Evolutionary conservation across 83 land plant species (phyloP).

Genomic region (Larix sibirica): DNA sequence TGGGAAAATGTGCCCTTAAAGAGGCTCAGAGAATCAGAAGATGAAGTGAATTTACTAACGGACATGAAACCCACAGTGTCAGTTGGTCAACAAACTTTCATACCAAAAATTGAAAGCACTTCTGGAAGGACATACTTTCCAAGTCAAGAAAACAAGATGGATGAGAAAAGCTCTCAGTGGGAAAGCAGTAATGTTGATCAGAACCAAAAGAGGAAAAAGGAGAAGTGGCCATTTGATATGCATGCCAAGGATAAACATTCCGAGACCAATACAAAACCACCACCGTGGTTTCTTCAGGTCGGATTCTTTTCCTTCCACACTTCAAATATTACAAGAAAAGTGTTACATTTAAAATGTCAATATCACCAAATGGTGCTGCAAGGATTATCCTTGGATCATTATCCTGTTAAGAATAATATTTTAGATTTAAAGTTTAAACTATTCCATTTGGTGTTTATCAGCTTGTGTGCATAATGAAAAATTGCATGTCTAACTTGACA

Average conservation of each 20-base stretch:
- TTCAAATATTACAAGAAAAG: neutral
- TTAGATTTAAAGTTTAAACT: neutral
- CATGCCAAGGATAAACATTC: conserved; percentile 8
- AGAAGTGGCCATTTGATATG: conserved; percentile 6
- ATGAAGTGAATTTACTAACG: neutral
- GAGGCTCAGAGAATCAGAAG: conserved; percentile 12
- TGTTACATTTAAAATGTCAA: neutral
- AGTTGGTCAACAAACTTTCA: neutral
- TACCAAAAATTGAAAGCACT: neutral
- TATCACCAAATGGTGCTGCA: neutral
- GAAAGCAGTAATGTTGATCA: neutral
- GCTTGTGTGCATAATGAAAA: neutral
- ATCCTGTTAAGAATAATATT: neutral
- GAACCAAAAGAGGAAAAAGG: conserved; percentile 1
- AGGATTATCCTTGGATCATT: neutral
- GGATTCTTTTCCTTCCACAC: neutral
- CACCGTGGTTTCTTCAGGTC: conserved; percentile 9
- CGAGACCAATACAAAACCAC: conserved; percentile 5
- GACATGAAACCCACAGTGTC: neutral
- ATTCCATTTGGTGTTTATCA: neutral
- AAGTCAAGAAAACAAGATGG: neutral
- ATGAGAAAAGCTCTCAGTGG: neutral
- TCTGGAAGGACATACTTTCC: neutral
- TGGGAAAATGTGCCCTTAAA: neutral
- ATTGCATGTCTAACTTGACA: neutral